phyloP scores from a whole-genome alignment of 345 rosid species.

The Rhizophora mangle region DNA sequence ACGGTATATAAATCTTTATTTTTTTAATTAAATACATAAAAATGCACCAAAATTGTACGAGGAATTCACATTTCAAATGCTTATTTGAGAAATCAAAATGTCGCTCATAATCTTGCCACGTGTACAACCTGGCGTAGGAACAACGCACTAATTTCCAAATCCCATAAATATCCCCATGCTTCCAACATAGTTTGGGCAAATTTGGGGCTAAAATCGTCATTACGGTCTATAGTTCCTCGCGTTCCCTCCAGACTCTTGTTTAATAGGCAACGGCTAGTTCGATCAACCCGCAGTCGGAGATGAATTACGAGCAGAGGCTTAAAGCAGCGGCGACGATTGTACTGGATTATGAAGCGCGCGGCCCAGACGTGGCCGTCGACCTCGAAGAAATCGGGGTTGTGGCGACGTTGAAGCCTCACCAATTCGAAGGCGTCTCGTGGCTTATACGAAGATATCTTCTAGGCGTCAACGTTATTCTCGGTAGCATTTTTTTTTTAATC shows the following conservation, averaged over 20 bases:
- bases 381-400: constrained; percentile 48
- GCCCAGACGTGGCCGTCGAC: constrained; percentile 22
- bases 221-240: not conserved
- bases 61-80: too few species aligned
- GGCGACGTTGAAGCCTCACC: constrained; percentile 71
- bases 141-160: not conserved
- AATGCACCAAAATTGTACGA: too few species aligned
- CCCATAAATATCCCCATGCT: not conserved
- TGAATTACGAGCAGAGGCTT: constrained; percentile 68
- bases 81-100: too few species aligned
- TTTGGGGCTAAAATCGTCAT: constrained; percentile 1
- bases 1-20: too few species aligned
- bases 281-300: not conserved
- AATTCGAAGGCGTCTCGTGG: constrained; percentile 76
- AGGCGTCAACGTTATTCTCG: constrained; percentile 80
- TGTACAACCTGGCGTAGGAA: too few species aligned
- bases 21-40: too few species aligned
- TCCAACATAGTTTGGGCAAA: not conserved
- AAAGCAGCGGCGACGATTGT: constrained; percentile 51
- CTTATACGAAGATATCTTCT: constrained; percentile 59
- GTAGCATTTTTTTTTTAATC: constrained; percentile 21
- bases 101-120: not conserved
- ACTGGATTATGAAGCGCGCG: constrained; percentile 35
- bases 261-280: constrained; percentile 4
- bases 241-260: constrained; percentile 8